phyloP scores from a whole-genome alignment of 805 yeast genomes.

The Candida sithepensis region DNA sequence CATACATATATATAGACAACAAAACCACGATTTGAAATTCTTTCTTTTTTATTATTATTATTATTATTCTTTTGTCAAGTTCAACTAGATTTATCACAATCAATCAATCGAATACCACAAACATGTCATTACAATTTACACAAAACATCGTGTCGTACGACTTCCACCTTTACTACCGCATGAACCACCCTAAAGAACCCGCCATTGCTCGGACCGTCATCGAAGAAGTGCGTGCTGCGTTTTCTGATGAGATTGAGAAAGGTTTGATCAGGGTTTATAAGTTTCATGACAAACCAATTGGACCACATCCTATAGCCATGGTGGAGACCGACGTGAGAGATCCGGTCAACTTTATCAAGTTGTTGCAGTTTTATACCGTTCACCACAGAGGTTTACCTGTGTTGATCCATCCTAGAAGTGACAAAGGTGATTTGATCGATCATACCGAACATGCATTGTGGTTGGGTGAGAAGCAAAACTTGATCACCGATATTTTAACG shows the following conservation, averaged over 20 bases:
- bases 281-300: slow-evolving; percentile 46
- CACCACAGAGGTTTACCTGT: slow-evolving; percentile 52
- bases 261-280: slow-evolving; percentile 42
- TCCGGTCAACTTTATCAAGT: slow-evolving; percentile 40
- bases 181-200: slow-evolving; percentile 32
- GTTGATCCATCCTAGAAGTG: slow-evolving; percentile 50
- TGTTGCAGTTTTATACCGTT: slow-evolving; percentile 49
- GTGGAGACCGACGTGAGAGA: slow-evolving; percentile 52
- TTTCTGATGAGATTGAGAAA: slow-evolving; percentile 25
- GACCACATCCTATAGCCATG: slow-evolving; percentile 60
- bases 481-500: slow-evolving; percentile 8
- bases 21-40: too few species aligned
- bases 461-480: slow-evolving; percentile 40
- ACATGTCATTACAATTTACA: slow-evolving; percentile 1
- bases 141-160: slow-evolving; percentile 41
- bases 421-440: slow-evolving; percentile 39
- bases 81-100: too few species aligned
- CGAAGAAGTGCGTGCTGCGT: slow-evolving; percentile 21
- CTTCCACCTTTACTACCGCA: slow-evolving; percentile 52
- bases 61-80: too few species aligned
- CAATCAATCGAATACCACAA: too few species aligned
- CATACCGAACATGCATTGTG: slow-evolving; percentile 56
- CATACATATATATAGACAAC: too few species aligned
- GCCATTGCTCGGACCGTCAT: slow-evolving; percentile 28
- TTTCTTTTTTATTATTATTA: too few species aligned